A percentile compares a stretch with the other conserved stretches of the same genome.
Conservation (phyloP, 768 basidiomycete species). For the Lentinula raphanica region DNA sequence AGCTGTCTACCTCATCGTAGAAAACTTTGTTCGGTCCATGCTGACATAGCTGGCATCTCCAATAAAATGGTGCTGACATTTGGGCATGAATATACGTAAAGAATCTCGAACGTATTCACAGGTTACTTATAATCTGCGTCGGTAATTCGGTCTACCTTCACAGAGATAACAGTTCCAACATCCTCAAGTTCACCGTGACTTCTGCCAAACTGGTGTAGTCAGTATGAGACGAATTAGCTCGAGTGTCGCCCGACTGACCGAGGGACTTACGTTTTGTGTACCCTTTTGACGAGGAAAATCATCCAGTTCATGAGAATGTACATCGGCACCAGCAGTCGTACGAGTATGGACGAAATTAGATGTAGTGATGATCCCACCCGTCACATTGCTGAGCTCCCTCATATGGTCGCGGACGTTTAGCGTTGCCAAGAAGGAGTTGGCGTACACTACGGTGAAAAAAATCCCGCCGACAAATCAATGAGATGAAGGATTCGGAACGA, state of each 20-base stretch:
- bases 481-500: neutral
- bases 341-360: conserved; percentile 1
- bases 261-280: neutral
- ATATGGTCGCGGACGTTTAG: conserved; percentile 5
- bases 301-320: neutral
- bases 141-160: conserved; percentile 3
- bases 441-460: neutral
- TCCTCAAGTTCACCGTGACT: neutral
- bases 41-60: too few relatives aligned
- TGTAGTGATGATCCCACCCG: neutral
- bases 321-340: neutral
- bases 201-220: neutral
- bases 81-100: too few relatives aligned
- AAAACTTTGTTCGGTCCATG: too few relatives aligned
- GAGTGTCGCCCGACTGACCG: too few relatives aligned
- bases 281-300: conserved; percentile 3
- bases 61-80: too few relatives aligned
- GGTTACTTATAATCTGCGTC: neutral
- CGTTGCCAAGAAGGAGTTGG: conserved; percentile 4
- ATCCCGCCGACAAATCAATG: neutral
- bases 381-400: neutral
- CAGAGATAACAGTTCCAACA: neutral
- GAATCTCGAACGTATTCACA: too few relatives aligned
- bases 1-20: too few relatives aligned
- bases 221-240: too few relatives aligned